Evolutionary conservation across 1,284 basidiomycete species (phyloP), one percentile per base, ranked within the genome.

Genomic region (Garcileccinum viscosum): DNA sequence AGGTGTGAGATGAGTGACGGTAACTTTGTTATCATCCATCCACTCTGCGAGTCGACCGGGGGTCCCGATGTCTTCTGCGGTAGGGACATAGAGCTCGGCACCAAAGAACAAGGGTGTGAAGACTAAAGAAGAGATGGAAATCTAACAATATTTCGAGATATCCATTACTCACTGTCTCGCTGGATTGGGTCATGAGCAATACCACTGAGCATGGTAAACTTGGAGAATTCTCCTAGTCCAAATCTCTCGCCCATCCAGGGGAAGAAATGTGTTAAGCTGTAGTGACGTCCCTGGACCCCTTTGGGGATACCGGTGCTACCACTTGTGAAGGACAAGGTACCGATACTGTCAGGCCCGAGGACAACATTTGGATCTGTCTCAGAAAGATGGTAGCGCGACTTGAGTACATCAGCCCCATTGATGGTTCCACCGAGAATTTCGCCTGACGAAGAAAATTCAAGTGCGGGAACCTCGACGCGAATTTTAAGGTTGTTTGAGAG

Each of bases 101-200:
- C 98, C 98, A 69, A 99, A 93, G 89, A 99, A 99, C 22, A 99
- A 87, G 1, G 98, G 98, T 0, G 98, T 99, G 80, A 99, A 99
- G 87, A 99, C 95, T 97, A 73, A 3, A 14, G 56, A 59, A 32
- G 4, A 70, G 58, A 24, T 69, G 63, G 63, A 72, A 32, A 69
- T 42, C 35, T 42, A 65, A 68, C 27, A 40, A 62, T 27, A 66
- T 35, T 63, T 33, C 5, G 60, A 42, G 58, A 65, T 15, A n/a
- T 38, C 62, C 66, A 8, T 30, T 6, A 88, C 95, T 84, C 72
- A 97, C 95, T 99, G 79, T 99, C 98, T 74, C 98, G 91, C 80
- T 99, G 98, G 73, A 99, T 99, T 11, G 98, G 98, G 83, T 99
- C 98, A 79, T 99, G 98, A 14, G 98, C 98, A 70, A 99, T 99